A percentile compares a stretch with the other conserved stretches of the same genome.
phyloP scores from a whole-genome alignment of 2,329 filamentous ascomycete genomes.

The Aspergillus bombycis region DNA sequence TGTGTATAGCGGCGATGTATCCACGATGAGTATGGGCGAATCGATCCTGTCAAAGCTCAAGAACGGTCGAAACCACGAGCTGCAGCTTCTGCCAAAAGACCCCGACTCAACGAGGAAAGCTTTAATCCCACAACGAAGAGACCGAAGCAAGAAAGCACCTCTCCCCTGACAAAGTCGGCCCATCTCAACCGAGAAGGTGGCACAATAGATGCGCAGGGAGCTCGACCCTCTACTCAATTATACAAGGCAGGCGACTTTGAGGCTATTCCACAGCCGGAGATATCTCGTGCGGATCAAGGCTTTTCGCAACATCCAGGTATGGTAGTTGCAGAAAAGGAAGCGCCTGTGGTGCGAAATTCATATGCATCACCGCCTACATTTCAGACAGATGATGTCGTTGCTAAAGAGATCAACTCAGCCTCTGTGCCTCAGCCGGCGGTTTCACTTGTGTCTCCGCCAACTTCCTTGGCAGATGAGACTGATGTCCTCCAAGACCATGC shows the following conservation, averaged over 20 bases:
- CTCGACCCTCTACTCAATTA: constrained; percentile 18
- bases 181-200: constrained; percentile 27
- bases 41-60: constrained; percentile 66
- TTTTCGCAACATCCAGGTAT: constrained; percentile 19
- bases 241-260: constrained; percentile 15
- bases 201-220: constrained; percentile 17
- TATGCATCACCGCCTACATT: constrained; percentile 44
- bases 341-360: constrained; percentile 28
- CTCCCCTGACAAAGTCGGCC: constrained; percentile 27
- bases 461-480: constrained; percentile 46
- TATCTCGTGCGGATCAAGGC: constrained; percentile 10
- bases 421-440: constrained; percentile 37
- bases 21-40: constrained; percentile 66
- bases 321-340: constrained; percentile 23
- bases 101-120: constrained; percentile 49
- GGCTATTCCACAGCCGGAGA: constrained; percentile 3
- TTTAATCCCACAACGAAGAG: constrained; percentile 32
- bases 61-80: constrained; percentile 64
- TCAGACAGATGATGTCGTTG: constrained; percentile 37
- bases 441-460: constrained; percentile 49
- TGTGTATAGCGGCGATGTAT: constrained; percentile 63
- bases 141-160: constrained; percentile 39
- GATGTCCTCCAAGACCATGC: constrained; percentile 38
- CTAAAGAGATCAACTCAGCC: constrained; percentile 31
- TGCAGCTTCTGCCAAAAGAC: constrained; percentile 58